Conservation (phyloP, 148 eudicot species). For the Spergularia marina region DNA sequence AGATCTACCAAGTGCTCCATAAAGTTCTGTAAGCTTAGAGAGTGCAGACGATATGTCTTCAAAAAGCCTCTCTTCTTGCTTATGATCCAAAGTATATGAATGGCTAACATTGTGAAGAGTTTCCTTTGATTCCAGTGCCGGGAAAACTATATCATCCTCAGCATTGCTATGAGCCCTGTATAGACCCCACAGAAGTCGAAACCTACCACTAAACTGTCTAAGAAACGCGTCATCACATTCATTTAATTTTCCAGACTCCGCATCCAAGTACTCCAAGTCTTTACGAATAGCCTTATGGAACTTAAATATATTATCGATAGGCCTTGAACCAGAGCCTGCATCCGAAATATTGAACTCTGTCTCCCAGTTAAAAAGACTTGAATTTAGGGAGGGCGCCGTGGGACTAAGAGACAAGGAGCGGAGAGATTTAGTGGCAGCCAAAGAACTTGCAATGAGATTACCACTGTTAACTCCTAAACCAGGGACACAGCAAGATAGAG, state of each 20-base stretch:
- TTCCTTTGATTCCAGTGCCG: conserved; percentile 91
- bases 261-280: conserved; percentile 93
- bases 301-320: conserved; percentile 87
- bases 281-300: conserved; percentile 94
- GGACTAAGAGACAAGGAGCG: conserved; percentile 82
- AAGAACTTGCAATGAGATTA: conserved; percentile 46
- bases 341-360: conserved; percentile 51
- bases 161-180: conserved; percentile 98
- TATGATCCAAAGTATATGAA: conserved; percentile 97
- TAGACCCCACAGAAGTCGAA: conserved; percentile 85
- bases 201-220: conserved; percentile 86
- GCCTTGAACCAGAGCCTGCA: conserved; percentile 57
- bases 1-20: conserved; percentile 38
- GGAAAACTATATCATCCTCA: conserved; percentile 95
- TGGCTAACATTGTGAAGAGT: conserved; percentile 96
- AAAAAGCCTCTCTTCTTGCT: conserved; percentile 90
- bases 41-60: conserved; percentile 82
- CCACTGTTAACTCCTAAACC: conserved; percentile 75
- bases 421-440: conserved; percentile 72
- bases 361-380: conserved; percentile 95
- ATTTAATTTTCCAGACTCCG: conserved; percentile 81
- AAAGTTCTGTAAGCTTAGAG: conserved; percentile 63
- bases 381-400: conserved; percentile 79
- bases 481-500: conserved; percentile 86
- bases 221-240: conserved; percentile 71